Conservation (phyloP, 805 yeast species). For the Kodamaea jinghongensis region DNA sequence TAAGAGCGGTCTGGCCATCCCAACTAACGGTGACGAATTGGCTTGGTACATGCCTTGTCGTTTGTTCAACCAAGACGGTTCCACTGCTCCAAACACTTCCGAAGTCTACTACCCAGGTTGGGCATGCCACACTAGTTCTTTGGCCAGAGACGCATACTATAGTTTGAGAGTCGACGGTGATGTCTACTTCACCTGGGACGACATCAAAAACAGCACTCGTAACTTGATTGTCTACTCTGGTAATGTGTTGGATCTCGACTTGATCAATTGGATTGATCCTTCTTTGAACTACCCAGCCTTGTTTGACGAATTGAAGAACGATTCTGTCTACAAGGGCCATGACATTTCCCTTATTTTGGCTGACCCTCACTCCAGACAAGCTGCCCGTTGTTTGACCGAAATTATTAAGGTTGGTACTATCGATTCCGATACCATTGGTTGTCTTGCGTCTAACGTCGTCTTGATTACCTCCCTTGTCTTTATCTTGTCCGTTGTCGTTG, state of each 20-base stretch:
- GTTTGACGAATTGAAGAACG: slow-evolving; percentile 61
- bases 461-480: slow-evolving; percentile 78
- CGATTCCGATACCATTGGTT: slow-evolving; percentile 88
- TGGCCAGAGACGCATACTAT: slow-evolving; percentile 70
- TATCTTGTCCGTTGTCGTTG: slow-evolving; percentile 74
- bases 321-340: slow-evolving; percentile 60
- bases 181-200: slow-evolving; percentile 89
- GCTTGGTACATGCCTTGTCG: slow-evolving; percentile 99
- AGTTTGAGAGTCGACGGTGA: slow-evolving; percentile 60
- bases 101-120: slow-evolving; percentile 71
- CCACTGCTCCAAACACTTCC: slow-evolving; percentile 63
- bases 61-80: slow-evolving; percentile 64
- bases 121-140: slow-evolving; percentile 81
- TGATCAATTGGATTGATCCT: slow-evolving; percentile 73
- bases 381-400: slow-evolving; percentile 81
- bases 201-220: slow-evolving; percentile 63
- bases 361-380: slow-evolving; percentile 60
- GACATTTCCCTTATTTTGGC: slow-evolving; percentile 77
- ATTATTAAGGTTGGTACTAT: slow-evolving; percentile 85
- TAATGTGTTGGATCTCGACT: slow-evolving; percentile 75
- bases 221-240: slow-evolving; percentile 89
- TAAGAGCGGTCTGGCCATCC: slow-evolving; percentile 66
- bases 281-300: slow-evolving; percentile 71
- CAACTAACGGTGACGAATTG: slow-evolving; percentile 54
- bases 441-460: slow-evolving; percentile 86